Percentiles rank a stretch among this genome's conserved stretches.
phyloP scores from a whole-genome alignment of 768 basidiomycete species.

The Lentinula sp. region DNA sequence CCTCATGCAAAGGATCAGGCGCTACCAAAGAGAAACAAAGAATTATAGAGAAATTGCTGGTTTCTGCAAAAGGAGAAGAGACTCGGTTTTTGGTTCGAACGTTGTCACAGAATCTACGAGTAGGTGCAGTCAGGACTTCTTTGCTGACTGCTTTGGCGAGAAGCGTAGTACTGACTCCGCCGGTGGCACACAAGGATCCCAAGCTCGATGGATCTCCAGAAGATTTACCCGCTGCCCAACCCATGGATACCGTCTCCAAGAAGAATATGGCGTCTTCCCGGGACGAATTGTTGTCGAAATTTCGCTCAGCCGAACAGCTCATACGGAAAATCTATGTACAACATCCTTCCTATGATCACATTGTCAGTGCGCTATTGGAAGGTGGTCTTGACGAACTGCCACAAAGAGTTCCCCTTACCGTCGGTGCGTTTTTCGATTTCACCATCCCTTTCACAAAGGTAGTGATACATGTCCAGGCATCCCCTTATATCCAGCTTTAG shows the following conservation, averaged over 20 bases:
- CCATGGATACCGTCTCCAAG: conserved; percentile 14
- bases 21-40: conserved; percentile 72
- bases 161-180: conserved; percentile 51
- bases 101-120: conserved; percentile 69
- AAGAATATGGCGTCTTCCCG: conserved; percentile 19
- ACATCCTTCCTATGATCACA: conserved; percentile 73
- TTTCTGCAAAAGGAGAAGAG: conserved; percentile 84
- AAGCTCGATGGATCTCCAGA: conserved; percentile 21
- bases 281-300: conserved; percentile 33
- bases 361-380: conserved; percentile 54
- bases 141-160: conserved; percentile 77
- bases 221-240: conserved; percentile 19
- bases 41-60: conserved; percentile 74
- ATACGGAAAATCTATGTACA: conserved; percentile 70
- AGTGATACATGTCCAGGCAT: conserved; percentile 38
- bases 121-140: conserved; percentile 83
- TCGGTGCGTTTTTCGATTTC: conserved; percentile 45
- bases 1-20: conserved; percentile 65
- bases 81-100: conserved; percentile 76
- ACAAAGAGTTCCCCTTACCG: conserved; percentile 54
- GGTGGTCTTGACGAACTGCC: conserved; percentile 55
- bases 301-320: conserved; percentile 53
- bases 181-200: conserved; percentile 14
- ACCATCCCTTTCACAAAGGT: neutral
- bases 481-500: conserved; percentile 81